Evolutionary conservation across 208 protist species (phyloP), one percentile per base, ranked within the genome.

Genomic region (Jaenimonas drosophilae): DNA sequence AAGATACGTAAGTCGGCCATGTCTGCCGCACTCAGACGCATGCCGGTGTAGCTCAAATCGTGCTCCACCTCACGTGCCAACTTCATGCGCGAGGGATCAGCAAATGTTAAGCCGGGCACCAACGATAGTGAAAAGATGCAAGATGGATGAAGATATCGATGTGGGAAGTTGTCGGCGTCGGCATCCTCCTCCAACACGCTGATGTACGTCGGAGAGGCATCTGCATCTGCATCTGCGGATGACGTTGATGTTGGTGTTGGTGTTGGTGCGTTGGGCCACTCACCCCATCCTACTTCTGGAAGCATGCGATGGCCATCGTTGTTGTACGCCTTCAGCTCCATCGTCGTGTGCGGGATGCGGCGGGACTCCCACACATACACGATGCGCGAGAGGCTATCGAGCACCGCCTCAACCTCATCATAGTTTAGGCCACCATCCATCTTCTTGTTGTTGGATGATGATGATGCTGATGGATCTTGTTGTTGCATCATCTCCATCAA

Each of bases 141-240:
- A 19, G 59, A 61, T 2, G 78, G 79, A 54, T 91, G 76, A 6
- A 86, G 49, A 49, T 88, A 91, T 31, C 83, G 78, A 26, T 91
- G 72, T 0, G 77, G 64, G 44, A 88, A 91, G 57, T 85, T 88
- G 50, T 88, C 76, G 20, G 88, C 83, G 6, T 24, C n/a, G n/a
- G 37, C 37, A 21, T 7, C 38, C 19, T 12, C 20, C n/a, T 56
- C 17, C n/a, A n/a, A n/a, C n/a, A n/a, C n/a, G n/a, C n/a, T n/a
- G n/a, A n/a, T n/a, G n/a, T n/a, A n/a, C n/a, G n/a, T n/a, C n/a
- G n/a, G n/a, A n/a, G n/a, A n/a, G n/a, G n/a, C n/a, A 16, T 61
- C 17, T 21, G 7, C 38, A 7, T 36, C 4, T n/a, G 37, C 33
- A 28, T 21, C 23, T 36, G n/a, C 16, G 14, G 31, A 34, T 9